Base-by-base conservation (phyloP, 2,329 filamentous ascomycete species). In the Penicillium oxalicum region DNA sequence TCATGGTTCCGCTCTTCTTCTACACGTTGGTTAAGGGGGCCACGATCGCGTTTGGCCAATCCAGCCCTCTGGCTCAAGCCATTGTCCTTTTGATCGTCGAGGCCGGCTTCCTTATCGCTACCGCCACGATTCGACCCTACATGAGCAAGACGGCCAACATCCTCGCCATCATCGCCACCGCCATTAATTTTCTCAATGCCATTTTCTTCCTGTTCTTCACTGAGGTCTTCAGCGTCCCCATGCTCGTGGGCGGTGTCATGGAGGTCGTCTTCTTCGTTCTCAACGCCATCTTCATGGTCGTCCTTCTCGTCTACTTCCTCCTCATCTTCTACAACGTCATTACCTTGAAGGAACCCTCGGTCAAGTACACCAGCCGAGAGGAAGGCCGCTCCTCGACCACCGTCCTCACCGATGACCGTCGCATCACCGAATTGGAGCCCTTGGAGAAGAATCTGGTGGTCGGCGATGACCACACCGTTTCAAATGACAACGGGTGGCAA, bases 71-170 rank as follows among this genome's bases (percentile, higher is more conserved):
- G 3, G 82, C 84, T 12, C 90, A 95, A 70, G 88, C 89, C 9
- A 77, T 96, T 51, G 86, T 84, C n/a, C 78, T 96, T 46, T 76
- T 97, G 34, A 76, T 96, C 52, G 82, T 95, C 48, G 91, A 97
- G 70, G 84, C 84, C 1, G 80, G 71, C 43, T 84, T 87, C 58
- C 78, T 97, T 49, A 86, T 95, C 59, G 82, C 74, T n/a, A 83
- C 88, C 48, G 85, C 82, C 49, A 85, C 95, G 43, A 74, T 96
- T 58, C 83, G 88, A 53, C 91, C 91, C 11, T 97, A 88, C 85
- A 96, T 96, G 91, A 91, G 96, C 77, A 95, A 95, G 81, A 91
- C 89, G 73, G 95, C 89, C 51, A 97, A 96, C 70, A 85, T 84
- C 43, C 94, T 95, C 79, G 95, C 95, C 74, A 95, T 97, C 64